Percentiles rank a stretch among this genome's conserved stretches.
Conservation (phyloP, 2,329 filamentous ascomycete genomes). For the Chaetoscypha palmicola region DNA sequence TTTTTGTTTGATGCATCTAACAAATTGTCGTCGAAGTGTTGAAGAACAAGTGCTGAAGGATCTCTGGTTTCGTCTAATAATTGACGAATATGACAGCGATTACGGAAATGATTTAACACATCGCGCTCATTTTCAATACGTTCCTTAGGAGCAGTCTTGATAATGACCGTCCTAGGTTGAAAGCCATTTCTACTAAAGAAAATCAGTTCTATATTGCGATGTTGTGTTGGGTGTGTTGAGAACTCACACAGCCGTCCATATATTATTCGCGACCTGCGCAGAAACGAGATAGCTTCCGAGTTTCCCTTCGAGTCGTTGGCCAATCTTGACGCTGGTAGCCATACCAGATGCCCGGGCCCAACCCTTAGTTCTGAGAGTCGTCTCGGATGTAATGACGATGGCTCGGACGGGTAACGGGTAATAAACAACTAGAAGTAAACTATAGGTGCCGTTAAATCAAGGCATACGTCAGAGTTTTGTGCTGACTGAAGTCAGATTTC, state of each 20-base stretch:
- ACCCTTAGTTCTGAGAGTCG: too few species aligned
- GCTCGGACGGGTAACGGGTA: too few species aligned
- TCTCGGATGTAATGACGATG: too few species aligned
- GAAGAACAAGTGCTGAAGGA: conserved; percentile 21
- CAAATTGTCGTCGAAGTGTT: conserved; percentile 21
- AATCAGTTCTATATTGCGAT: conserved; percentile 15
- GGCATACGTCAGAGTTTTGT: too few species aligned
- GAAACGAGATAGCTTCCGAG: conserved; percentile 19
- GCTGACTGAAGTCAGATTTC: too few species aligned
- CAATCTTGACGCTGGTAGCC: conserved; percentile 18
- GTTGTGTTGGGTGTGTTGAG: conserved; percentile 11
- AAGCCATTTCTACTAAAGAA: conserved; percentile 15
- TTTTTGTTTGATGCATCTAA: conserved; percentile 17
- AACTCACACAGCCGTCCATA: conserved; percentile 21
- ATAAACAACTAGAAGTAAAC: too few species aligned
- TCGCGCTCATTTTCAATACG: conserved; percentile 23
- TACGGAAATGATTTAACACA: conserved; percentile 19
- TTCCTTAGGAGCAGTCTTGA: conserved; percentile 20
- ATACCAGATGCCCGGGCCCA: too few species aligned
- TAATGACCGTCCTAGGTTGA: conserved; percentile 18
- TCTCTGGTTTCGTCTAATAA: conserved; percentile 21
- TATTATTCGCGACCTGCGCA: conserved; percentile 16
- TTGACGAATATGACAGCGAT: conserved; percentile 17
- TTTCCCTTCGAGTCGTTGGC: conserved; percentile 22
- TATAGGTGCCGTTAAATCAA: too few species aligned